These are phyloP conservation scores for Zea luxurians DNA, from an alignment of 176 grass and related monocot genomes.

Conservation along the genomic window DNA sequence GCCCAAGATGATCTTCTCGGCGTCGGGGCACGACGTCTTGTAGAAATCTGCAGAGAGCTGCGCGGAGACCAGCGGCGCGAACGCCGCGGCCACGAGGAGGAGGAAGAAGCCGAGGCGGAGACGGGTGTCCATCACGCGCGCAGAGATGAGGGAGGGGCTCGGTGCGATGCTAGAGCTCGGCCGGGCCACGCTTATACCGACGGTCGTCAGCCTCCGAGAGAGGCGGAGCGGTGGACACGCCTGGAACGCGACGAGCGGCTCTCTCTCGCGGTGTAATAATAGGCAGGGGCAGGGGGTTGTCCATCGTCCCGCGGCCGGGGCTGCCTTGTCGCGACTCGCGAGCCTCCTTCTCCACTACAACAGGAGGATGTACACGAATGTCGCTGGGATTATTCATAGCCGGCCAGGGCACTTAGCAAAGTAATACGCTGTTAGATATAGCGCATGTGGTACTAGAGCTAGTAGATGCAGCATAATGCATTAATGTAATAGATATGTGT, in stretches of 20 bases:
- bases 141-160: background rate
- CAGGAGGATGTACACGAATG: no score
- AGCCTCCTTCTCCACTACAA: no score
- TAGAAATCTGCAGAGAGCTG: conserved; percentile 33
- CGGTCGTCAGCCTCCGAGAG: conserved; percentile 31
- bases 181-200: conserved; percentile 37
- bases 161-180: conserved; percentile 26
- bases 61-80: conserved; percentile 5
- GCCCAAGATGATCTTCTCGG: conserved; percentile 39
- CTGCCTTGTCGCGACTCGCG: no score
- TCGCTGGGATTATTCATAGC: no score
- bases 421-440: no score
- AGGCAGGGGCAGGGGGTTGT: no score
- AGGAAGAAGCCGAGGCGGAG: conserved; percentile 1
- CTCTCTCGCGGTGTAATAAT: conserved; percentile 35
- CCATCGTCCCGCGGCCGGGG: no score
- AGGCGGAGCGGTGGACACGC: conserved; percentile 23
- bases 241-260: conserved; percentile 13
- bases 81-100: no score
- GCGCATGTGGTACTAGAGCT: no score
- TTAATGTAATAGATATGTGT: no score
- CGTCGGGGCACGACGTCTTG: conserved; percentile 38
- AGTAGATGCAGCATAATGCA: no score
- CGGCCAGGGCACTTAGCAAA: no score
- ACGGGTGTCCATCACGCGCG: conserved; percentile 30